Evolutionary conservation across 2,329 filamentous ascomycete species (phyloP), one percentile per base, ranked within the genome.

Genomic region (Hypoxylon sp.): DNA sequence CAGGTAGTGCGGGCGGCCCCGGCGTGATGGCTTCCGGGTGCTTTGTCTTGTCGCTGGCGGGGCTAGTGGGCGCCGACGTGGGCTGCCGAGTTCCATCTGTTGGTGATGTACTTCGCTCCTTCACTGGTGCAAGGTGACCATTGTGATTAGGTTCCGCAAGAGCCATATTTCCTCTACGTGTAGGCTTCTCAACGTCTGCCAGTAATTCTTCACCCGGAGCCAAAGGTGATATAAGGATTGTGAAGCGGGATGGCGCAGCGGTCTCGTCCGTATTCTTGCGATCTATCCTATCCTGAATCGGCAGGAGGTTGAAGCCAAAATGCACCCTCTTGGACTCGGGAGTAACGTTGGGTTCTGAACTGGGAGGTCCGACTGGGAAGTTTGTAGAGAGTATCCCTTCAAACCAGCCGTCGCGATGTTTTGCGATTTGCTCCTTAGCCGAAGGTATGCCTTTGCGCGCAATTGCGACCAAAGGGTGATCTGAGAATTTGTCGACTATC

Each of bases 261-360:
- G 72, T 66, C 40, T 74, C 66, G 49, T 72, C 65, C n/a, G 69
- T 61, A 31, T 69, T 50, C 35, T 72, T 64, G n/a, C 72, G 72
- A 44, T 72, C 72, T 20, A 73, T 69, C 13, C 73, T 70, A 54
- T 77, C 72, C 57, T 76, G 75, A 67, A 81, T 80, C 51, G 79
- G 79, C 66, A 89, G 73, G 61, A 89, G 77, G 72, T 87, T 89
- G 79, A 86, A 88, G 63, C 86, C 86, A 71, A 86, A 84, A 67
- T 79, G 84, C 17, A 84, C 75, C 70, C 78, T 80, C 58, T 72
- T 77, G 27, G 55, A 22, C 14, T 69, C 49, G 40, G 58, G 56
- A 48, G 55, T 17, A 40, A 48, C 35, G 40, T 63, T n/a, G 30
- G 44, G 17, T 68, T 74, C 57, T 61, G 66, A 58, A 44, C 53